Evolutionary conservation across 176 grass and related monocot genomes (phyloP).

Genomic region (Zoysia japonica): DNA sequence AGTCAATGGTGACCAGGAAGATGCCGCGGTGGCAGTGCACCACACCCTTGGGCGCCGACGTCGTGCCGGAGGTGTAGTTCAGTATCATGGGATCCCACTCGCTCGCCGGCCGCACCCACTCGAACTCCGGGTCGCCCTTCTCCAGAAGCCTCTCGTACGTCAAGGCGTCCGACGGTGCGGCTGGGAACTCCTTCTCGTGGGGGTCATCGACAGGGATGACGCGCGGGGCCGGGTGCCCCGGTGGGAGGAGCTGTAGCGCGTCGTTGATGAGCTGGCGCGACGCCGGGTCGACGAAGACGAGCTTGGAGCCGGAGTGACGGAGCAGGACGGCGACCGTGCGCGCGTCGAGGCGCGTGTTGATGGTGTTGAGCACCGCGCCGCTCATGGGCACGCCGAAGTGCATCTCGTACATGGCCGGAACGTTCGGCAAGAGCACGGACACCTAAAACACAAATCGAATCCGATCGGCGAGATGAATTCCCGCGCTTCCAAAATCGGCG

Average conservation of each 20-base stretch:
- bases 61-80: constrained; percentile 95
- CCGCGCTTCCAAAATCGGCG: too few species aligned
- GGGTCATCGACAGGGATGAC: constrained; percentile 69
- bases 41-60: constrained; percentile 82
- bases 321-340: constrained; percentile 75
- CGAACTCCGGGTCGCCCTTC: constrained; percentile 60
- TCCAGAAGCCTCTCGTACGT: constrained; percentile 74
- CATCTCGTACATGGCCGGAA: constrained; percentile 94
- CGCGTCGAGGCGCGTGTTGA: constrained; percentile 87
- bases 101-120: constrained; percentile 63
- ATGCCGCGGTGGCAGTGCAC: constrained; percentile 85
- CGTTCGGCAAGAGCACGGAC: constrained; percentile 70
- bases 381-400: constrained; percentile 94
- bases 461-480: background rate
- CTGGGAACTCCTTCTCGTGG: constrained; percentile 45
- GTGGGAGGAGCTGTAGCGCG: constrained; percentile 50
- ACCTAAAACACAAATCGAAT: constrained; percentile 43
- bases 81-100: constrained; percentile 90
- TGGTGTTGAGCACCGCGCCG: constrained; percentile 82
- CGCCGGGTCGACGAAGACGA: constrained; percentile 66
- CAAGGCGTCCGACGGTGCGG: background rate
- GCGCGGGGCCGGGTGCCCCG: constrained; percentile 37
- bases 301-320: constrained; percentile 60
- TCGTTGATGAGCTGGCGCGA: constrained; percentile 45
- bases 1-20: constrained; percentile 53